A percentile compares a stretch with the other conserved stretches of the same genome.
Evolutionary conservation across 768 basidiomycete species (phyloP).

Genomic region (Amanita subjunquillea): DNA sequence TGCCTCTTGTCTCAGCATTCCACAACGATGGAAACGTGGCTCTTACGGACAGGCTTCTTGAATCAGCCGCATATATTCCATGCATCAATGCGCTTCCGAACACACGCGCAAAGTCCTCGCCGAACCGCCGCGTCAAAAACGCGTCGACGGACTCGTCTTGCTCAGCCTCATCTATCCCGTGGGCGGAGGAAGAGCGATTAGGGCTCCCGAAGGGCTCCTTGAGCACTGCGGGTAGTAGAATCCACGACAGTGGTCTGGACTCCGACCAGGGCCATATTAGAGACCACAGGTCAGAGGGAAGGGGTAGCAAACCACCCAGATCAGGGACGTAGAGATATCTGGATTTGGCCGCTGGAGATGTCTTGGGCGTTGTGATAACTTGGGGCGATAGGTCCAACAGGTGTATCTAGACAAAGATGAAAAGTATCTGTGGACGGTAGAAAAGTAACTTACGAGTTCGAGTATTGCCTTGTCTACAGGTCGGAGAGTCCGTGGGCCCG

Average conservation of each 20-base stretch:
- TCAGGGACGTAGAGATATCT: conserved; percentile 59
- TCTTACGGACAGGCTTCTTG: conserved; percentile 61
- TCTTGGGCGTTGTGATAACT: conserved; percentile 56
- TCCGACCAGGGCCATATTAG: neutral
- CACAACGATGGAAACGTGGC: conserved; percentile 70
- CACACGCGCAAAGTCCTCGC: conserved; percentile 56
- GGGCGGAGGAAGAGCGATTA: conserved; percentile 24
- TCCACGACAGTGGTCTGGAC: conserved; percentile 20
- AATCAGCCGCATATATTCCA: conserved; percentile 88
- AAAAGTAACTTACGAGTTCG: conserved; percentile 52
- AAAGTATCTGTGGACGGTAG: neutral
- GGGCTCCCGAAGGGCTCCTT: conserved; percentile 44
- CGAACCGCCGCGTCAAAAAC: conserved; percentile 69
- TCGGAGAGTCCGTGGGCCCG: conserved; percentile 79
- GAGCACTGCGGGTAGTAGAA: conserved; percentile 44
- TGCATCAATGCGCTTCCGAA: conserved; percentile 80
- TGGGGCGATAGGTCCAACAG: conserved; percentile 51
- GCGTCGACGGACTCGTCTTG: conserved; percentile 76
- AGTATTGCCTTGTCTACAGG: conserved; percentile 67
- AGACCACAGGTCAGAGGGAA: conserved; percentile 33
- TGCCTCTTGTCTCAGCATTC: conserved; percentile 55
- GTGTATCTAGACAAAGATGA: conserved; percentile 45
- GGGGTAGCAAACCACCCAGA: conserved; percentile 36
- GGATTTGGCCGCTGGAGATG: conserved; percentile 64
- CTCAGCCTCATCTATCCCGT: conserved; percentile 5